Evolutionary conservation across 768 basidiomycete species (phyloP).

Genomic region (Suillus decipiens): DNA sequence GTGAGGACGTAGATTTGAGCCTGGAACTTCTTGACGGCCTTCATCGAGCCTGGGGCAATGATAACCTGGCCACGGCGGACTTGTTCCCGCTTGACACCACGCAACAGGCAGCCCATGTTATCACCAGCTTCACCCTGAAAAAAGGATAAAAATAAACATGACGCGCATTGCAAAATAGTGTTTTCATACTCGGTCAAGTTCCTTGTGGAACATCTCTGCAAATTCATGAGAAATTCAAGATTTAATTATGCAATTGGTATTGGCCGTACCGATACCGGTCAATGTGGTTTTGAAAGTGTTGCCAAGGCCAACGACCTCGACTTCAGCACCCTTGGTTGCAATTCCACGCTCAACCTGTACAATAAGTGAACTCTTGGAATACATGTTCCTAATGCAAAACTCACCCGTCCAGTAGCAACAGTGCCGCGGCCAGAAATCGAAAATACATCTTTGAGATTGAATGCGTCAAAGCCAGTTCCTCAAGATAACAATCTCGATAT

Average conservation of each 20-base stretch:
- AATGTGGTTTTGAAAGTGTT: constrained; percentile 84
- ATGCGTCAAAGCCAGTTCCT: neutral
- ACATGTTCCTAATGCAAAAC: constrained; percentile 23
- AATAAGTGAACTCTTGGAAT: neutral
- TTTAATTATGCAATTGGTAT: neutral
- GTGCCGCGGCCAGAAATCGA: constrained; percentile 99
- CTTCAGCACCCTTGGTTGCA: constrained; percentile 87
- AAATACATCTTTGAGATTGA: constrained; percentile 69
- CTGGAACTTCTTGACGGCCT: constrained; percentile 92
- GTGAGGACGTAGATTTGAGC: constrained; percentile 79
- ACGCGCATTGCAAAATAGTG: neutral
- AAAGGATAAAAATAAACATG: constrained; percentile 4
- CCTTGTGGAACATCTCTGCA: constrained; percentile 99
- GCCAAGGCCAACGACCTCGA: constrained; percentile 91
- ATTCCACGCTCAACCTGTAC: constrained; percentile 86
- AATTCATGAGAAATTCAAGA: neutral
- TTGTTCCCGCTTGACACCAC: constrained; percentile 97
- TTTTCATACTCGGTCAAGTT: constrained; percentile 81
- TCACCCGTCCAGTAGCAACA: constrained; percentile 90
- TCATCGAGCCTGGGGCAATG: constrained; percentile 85
- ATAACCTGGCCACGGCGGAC: constrained; percentile 92
- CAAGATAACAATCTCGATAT: constrained; percentile 4
- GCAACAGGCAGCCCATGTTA: constrained; percentile 97
- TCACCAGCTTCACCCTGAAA: constrained; percentile 92
- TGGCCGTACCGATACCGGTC: constrained; percentile 81